These are phyloP conservation scores for Epichloe sibirici DNA, from an alignment of 2,329 filamentous ascomycete genomes.

Conservation along the genomic window DNA sequence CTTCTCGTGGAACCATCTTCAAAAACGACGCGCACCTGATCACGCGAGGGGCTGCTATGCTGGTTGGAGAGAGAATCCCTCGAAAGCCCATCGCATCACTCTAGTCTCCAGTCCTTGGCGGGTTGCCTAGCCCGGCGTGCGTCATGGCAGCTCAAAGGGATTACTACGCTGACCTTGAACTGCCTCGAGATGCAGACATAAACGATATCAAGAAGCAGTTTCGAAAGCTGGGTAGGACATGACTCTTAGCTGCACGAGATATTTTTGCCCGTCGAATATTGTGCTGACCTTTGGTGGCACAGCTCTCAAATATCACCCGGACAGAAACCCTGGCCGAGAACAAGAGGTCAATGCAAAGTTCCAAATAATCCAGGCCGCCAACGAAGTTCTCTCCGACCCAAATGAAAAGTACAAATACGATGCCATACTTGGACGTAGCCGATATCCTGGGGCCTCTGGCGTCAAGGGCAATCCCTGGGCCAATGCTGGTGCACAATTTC, in stretches of 20 bases:
- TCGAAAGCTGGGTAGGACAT: slow-evolving; percentile 57
- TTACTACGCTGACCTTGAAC: slow-evolving; percentile 76
- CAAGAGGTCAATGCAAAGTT: slow-evolving; percentile 70
- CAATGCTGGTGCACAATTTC: slow-evolving; percentile 35
- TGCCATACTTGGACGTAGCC: slow-evolving; percentile 26
- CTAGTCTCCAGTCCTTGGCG: neutral
- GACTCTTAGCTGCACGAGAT: neutral
- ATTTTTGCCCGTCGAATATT: neutral
- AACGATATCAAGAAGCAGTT: slow-evolving; percentile 80
- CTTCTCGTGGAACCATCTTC: neutral
- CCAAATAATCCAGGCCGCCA: slow-evolving; percentile 73
- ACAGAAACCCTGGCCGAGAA: slow-evolving; percentile 77
- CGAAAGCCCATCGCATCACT: neutral
- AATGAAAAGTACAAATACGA: slow-evolving; percentile 41
- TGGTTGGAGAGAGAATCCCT: slow-evolving; percentile 2
- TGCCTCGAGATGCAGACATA: slow-evolving; percentile 53
- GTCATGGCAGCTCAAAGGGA: slow-evolving; percentile 43
- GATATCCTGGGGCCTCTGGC: slow-evolving; percentile 38
- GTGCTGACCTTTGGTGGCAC: slow-evolving; percentile 13
- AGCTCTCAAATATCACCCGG: slow-evolving; percentile 80
- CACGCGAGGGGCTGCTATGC: slow-evolving; percentile 7
- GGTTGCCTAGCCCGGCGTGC: slow-evolving; percentile 7
- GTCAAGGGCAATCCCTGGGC: slow-evolving; percentile 47
- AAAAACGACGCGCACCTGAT: neutral
- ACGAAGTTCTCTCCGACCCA: slow-evolving; percentile 55